These are phyloP conservation scores for Arachnopeziza araneosa DNA, from an alignment of 2,329 filamentous ascomycete species.

Conservation along the genomic window DNA sequence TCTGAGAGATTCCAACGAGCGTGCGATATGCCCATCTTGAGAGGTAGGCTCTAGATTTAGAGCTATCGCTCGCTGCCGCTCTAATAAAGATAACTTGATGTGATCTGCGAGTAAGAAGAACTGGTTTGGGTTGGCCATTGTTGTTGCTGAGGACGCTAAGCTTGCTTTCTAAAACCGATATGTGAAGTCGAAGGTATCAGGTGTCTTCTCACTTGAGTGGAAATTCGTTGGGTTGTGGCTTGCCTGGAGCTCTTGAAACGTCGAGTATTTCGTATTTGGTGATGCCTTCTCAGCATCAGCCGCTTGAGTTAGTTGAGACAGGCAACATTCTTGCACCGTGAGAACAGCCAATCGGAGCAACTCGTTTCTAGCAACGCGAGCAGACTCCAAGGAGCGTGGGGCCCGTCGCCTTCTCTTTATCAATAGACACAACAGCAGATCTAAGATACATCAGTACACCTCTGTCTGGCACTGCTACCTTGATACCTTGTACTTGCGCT, in stretches of 20 bases:
- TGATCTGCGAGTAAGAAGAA: conserved; percentile 93
- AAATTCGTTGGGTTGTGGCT: neutral
- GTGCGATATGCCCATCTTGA: conserved; percentile 83
- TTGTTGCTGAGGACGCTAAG: conserved; percentile 2
- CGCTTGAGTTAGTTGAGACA: neutral
- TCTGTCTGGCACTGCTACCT: neutral
- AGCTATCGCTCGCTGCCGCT: conserved; percentile 79
- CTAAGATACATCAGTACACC: neutral
- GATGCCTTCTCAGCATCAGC: neutral
- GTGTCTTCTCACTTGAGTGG: neutral
- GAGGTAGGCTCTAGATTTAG: conserved; percentile 65
- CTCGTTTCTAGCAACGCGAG: neutral
- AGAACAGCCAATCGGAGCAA: neutral
- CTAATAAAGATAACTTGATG: conserved; percentile 90
- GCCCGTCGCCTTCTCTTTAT: neutral
- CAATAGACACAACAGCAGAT: neutral
- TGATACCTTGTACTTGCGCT: neutral
- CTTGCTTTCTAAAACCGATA: neutral
- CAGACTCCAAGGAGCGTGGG: neutral
- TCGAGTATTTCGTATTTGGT: neutral
- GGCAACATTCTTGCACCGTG: neutral
- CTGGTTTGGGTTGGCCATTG: conserved; percentile 61
- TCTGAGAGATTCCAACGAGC: conserved; percentile 80
- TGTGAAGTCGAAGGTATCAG: neutral
- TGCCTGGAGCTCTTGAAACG: neutral